A percentile compares a stretch with the other conserved stretches of the same genome.
These are phyloP conservation scores for Xerophyta viscosa DNA, from an alignment of 106 monocot species.

Conservation along the genomic window DNA sequence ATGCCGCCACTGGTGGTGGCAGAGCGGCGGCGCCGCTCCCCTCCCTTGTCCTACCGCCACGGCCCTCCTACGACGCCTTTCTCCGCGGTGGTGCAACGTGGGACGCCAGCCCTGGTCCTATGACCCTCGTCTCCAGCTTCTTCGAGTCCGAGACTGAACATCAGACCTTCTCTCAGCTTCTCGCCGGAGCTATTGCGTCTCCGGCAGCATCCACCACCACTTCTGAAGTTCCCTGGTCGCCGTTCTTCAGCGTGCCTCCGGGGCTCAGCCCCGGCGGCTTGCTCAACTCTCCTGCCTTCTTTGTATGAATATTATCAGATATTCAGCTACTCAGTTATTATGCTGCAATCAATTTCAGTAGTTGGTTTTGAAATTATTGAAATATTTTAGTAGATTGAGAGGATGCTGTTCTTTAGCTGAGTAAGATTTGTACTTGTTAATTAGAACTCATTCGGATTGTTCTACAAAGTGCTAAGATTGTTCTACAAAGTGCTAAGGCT, in stretches of 20 bases:
- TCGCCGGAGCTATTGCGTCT: slow-evolving; percentile 39
- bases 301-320: not conserved
- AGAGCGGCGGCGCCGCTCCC: slow-evolving; percentile 9
- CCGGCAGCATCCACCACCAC: slow-evolving; percentile 14
- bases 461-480: too few relatives aligned
- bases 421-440: too few relatives aligned
- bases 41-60: slow-evolving; percentile 22
- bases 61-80: slow-evolving; percentile 20
- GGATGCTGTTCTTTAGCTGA: too few relatives aligned
- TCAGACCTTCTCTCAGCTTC: slow-evolving; percentile 48
- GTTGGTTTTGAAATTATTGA: too few relatives aligned
- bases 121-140: slow-evolving; percentile 42
- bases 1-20: slow-evolving; percentile 1
- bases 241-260: slow-evolving; percentile 30
- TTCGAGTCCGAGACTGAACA: slow-evolving; percentile 31
- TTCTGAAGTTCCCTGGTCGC: slow-evolving; percentile 10
- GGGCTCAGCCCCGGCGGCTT: slow-evolving; percentile 34
- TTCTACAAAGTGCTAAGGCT: too few relatives aligned
- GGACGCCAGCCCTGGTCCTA: slow-evolving; percentile 38
- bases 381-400: too few relatives aligned
- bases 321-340: too few relatives aligned
- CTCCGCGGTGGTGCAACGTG: slow-evolving; percentile 15
- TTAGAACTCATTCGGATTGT: too few relatives aligned
- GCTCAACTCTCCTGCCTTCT: slow-evolving; percentile 31
- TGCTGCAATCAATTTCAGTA: too few relatives aligned